Evolutionary conservation across 305 asterid genomes (phyloP).

Genomic region (Solanum aculeatissimum): DNA sequence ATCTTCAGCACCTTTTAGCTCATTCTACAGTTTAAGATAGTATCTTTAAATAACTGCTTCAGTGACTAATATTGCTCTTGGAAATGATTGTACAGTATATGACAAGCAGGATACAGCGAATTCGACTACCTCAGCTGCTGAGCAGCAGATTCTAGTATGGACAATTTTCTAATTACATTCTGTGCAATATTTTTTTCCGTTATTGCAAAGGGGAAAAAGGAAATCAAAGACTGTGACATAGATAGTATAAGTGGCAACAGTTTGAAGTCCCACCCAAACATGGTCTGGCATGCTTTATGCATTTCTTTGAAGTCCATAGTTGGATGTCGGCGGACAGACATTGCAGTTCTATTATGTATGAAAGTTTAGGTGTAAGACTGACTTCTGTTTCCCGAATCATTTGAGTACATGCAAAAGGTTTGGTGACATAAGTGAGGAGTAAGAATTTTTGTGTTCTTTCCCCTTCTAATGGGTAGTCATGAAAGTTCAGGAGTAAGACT

Average conservation of each 20-base stretch:
- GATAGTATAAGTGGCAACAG: not conserved
- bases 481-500: not conserved
- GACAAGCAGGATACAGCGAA: constrained; percentile 51
- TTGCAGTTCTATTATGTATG: not conserved
- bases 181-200: not conserved
- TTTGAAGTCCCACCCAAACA: not conserved
- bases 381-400: not conserved
- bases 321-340: not conserved
- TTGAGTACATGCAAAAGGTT: not conserved
- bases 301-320: not conserved
- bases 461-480: not conserved
- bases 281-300: not conserved
- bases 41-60: not conserved
- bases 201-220: not conserved
- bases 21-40: not conserved
- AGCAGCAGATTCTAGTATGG: constrained; percentile 90
- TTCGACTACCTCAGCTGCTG: constrained; percentile 68
- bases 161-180: constrained; percentile 5
- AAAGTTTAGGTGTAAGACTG: not conserved
- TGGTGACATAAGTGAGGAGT: not conserved
- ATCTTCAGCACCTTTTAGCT: not conserved
- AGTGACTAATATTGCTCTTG: constrained; percentile 10
- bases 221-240: not conserved
- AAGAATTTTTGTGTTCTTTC: not conserved
- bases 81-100: constrained; percentile 39